Evolutionary conservation across 164 flowering plant genomes (phyloP), one percentile per base, ranked within the genome.

Genomic region (Tetracentron sinense): DNA sequence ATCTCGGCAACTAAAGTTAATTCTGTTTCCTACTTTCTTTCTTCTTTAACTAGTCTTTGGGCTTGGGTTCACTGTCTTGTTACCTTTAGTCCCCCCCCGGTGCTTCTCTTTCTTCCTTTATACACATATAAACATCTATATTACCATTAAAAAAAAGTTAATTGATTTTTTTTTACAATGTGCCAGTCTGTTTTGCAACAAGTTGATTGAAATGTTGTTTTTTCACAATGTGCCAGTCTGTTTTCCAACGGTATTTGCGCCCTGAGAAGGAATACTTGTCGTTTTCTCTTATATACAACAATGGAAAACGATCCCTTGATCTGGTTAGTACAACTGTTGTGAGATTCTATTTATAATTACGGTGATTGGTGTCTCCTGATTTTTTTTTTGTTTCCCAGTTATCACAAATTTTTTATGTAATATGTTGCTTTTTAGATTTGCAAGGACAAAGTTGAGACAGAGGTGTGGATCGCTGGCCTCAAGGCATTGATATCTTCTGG

Each of bases 261-360:
- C 98, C 98, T 58, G 97, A 90, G 58, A 93, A 90, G 83, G 98
- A 93, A 56, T 90, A 89, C 72, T 76, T 93, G 69, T 93, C 98
- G 5, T 93, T 93, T 79, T 93, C 98, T 69, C 91, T 93, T 27
- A 81, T 87, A 64, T 85, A 93, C 76, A 81, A 83, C 77, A 80
- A 89, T 77, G 98, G 92, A 47, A 87, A 87, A 68, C 82, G 92
- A 29, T 87, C 98, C 44, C 97, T 93, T 75, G 98, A 93, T 82
- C 76, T 90, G 97, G 98, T 88, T 67, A 61, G 86, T 75, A 64
- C 30, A 20, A 56, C 28, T 15, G 27, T 28, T 35, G 54, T 46
- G 29, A 12, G 6, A 47, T 60, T 62, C 48, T 64, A 12, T 57
- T 10, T 47, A 44, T 23, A 47, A 27, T 25, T 48, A 26, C 60